A percentile compares a stretch with the other conserved stretches of the same genome.
Evolutionary conservation across 352 stramenopile species (phyloP).

Genomic region (Phytophthora constricta): DNA sequence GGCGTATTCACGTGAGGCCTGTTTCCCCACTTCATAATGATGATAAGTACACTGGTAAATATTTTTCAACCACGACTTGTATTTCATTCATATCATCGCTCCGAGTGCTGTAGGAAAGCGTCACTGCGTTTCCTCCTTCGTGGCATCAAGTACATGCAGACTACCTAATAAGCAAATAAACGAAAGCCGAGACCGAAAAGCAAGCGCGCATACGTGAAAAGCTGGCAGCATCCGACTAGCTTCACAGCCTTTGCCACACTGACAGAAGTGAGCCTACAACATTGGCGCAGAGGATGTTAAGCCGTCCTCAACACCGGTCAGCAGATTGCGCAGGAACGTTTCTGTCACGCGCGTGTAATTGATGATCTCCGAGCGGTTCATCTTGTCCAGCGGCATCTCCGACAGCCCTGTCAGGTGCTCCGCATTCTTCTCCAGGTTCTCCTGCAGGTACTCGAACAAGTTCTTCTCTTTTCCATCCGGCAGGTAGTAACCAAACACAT

Average conservation of each 20-base stretch:
- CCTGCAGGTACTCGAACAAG: conserved; percentile 94
- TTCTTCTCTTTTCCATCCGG: conserved; percentile 90
- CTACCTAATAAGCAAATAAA: conserved; percentile 42
- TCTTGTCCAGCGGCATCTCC: conserved; percentile 91
- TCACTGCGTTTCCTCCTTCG: conserved; percentile 5
- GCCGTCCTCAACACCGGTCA: conserved; percentile 92
- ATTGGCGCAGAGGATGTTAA: conserved; percentile 58
- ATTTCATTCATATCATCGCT: conserved; percentile 33
- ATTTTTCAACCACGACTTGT: conserved; percentile 34
- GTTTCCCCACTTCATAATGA: conserved; percentile 19
- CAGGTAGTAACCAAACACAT: conserved; percentile 96
- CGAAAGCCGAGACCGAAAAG: conserved; percentile 30
- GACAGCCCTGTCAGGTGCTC: conserved; percentile 92
- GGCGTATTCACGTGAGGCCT: conserved; percentile 30
- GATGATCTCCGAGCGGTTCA: conserved; percentile 94
- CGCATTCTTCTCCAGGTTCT: conserved; percentile 95
- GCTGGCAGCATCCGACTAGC: conserved; percentile 13
- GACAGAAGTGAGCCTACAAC: conserved; percentile 31
- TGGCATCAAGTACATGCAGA: no score
- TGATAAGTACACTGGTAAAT: conserved; percentile 42
- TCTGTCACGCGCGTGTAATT: conserved; percentile 96
- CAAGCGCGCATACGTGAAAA: conserved; percentile 27
- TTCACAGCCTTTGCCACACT: conserved; percentile 15
- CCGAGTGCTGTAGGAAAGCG: conserved; percentile 4
- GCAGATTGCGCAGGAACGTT: conserved; percentile 91